Base-by-base conservation (phyloP, 1,284 basidiomycete species). In the Agroathelia rolfsii region DNA sequence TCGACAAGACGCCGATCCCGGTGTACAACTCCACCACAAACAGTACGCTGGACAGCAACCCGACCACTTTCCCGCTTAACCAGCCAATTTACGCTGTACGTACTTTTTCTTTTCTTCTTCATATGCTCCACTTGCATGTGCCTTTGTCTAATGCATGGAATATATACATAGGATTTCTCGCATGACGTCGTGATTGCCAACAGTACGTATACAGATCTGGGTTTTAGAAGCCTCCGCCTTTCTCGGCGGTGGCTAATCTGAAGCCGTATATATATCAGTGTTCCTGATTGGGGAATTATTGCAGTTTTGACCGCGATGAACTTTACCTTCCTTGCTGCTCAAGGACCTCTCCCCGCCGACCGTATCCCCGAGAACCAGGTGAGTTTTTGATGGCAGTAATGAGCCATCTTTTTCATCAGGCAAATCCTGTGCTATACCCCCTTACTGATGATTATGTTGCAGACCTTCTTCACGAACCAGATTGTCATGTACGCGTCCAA, bases 41-140 rank as follows among this genome's bases (percentile, higher is more conserved):
- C 48, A 57, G 56, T 25, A 71, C 69, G 1, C 57, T 77, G 30
- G 70, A 74, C 44, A 51, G 62, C 35, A 64, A 59, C 46, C 50
- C 56, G 27, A 45, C 68, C 3, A 68, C 66, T 7, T 82, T 80
- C 59, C 76, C 77, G 4, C 52, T 81, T 15, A 50, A 76, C 32
- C 77, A 93, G 44, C 71, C 66, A 37, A 60, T 93, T 23, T 93
- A 90, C 44, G 87, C 86, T 3, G 86, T n/a, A n/a, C n/a, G n/a
- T n/a, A n/a, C n/a, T n/a, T n/a, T n/a, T n/a, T n/a, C n/a, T n/a
- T n/a, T 59, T 67, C 6, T 59, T 80, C 35, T 77, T 55, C 42
- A 72, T 74, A n/a, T n/a, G n/a, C n/a, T n/a, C n/a, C n/a, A n/a
- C n/a, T n/a, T n/a, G n/a, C n/a, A n/a, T n/a, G n/a, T n/a, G n/a